phyloP scores from a whole-genome alignment of 129 eudicot genomes.

The Helianthus tuberosus region DNA sequence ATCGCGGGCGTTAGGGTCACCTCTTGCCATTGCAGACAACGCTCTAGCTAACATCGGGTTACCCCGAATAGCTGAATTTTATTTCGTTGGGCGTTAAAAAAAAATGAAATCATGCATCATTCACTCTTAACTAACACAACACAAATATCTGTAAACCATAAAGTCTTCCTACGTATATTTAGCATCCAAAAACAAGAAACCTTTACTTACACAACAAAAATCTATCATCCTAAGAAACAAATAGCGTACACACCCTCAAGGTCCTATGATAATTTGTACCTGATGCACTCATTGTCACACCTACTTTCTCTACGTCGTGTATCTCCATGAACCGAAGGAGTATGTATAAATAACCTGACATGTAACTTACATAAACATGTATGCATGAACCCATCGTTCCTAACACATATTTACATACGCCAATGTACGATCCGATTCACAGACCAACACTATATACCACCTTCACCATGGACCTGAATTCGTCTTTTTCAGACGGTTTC shows the following conservation, averaged over 20 bases:
- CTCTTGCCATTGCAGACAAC: no score
- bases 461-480: constrained; percentile 88
- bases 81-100: no score
- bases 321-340: constrained; percentile 17
- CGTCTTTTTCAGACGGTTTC: constrained; percentile 69
- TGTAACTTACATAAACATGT: constrained; percentile 25
- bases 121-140: no score
- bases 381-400: constrained; percentile 23
- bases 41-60: no score
- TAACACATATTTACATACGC: constrained; percentile 25
- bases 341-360: constrained; percentile 11
- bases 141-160: no score
- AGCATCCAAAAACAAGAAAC: background rate
- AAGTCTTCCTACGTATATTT: no score
- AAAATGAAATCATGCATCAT: no score
- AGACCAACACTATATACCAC: constrained; percentile 9
- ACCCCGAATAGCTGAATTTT: no score
- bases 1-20: no score
- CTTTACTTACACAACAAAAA: constrained; percentile 9
- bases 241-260: constrained; percentile 11
- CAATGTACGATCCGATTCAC: background rate
- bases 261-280: constrained; percentile 12
- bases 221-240: constrained; percentile 24
- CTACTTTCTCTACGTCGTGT: constrained; percentile 24
- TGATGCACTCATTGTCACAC: constrained; percentile 2